phyloP scores from a whole-genome alignment of 257 asterid genomes.

The Rhazya stricta region DNA sequence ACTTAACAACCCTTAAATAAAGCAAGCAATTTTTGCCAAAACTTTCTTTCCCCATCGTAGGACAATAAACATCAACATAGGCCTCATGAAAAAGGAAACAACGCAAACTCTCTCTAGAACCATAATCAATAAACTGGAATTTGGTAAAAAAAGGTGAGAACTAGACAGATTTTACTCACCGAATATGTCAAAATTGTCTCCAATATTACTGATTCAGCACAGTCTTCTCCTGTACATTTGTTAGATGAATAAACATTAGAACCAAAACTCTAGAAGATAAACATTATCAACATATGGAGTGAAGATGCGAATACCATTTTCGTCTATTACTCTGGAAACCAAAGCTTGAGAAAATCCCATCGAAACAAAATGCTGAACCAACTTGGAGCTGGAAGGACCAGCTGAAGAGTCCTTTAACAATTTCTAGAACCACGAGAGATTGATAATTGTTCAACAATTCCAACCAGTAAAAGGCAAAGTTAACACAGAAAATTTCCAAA shows the following conservation, averaged over 20 bases:
- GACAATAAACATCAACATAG: not conserved
- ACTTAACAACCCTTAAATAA: too few species aligned
- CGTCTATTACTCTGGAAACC: constrained; percentile 32
- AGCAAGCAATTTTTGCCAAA: not conserved
- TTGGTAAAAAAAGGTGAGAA: not conserved
- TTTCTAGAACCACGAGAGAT: not conserved
- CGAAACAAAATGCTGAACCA: constrained; percentile 19
- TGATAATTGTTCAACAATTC: not conserved
- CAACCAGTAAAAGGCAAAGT: not conserved
- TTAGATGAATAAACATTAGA: constrained; percentile 2
- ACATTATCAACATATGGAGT: not conserved
- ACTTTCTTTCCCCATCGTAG: not conserved
- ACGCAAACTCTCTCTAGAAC: not conserved
- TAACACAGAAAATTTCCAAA: not conserved
- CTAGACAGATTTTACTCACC: constrained; percentile 33
- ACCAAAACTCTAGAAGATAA: not conserved
- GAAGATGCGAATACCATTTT: constrained; percentile 27
- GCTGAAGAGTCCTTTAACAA: constrained; percentile 27
- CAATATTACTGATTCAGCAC: constrained; percentile 40
- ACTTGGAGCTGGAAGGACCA: constrained; percentile 17
- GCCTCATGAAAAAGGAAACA: not conserved
- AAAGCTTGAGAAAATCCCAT: constrained; percentile 40
- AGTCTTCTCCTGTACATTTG: constrained; percentile 46
- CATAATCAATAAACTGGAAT: not conserved
- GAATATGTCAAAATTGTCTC: constrained; percentile 57